Conservation (phyloP, 352 stramenopile genomes). For the Pythium chondricola region DNA sequence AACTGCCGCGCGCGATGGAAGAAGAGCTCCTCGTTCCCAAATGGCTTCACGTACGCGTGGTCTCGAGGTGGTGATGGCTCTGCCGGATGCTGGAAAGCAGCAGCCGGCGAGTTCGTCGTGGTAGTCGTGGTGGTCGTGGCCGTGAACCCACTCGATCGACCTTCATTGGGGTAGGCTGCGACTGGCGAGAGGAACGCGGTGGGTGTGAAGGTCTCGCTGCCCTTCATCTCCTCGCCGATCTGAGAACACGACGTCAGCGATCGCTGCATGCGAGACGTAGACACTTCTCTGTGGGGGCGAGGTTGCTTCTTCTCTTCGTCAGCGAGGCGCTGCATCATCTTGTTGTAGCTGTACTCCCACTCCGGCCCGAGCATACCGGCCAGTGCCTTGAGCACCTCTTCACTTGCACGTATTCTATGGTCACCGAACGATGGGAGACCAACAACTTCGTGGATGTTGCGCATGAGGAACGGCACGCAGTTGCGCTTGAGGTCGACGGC, state of each 20-base stretch:
- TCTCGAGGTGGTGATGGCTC: constrained; percentile 30
- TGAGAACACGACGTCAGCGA: constrained; percentile 8
- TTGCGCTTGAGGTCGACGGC: constrained; percentile 81
- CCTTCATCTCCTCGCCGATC: constrained; percentile 19
- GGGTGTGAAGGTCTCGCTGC: constrained; percentile 19
- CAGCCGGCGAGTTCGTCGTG: constrained; percentile 28
- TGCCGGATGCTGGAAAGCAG: constrained; percentile 23
- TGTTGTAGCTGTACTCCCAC: constrained; percentile 73
- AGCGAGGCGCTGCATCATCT: constrained; percentile 43
- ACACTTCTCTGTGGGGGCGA: no score
- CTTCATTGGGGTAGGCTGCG: constrained; percentile 27
- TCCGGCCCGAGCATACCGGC: constrained; percentile 67
- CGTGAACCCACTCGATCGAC: constrained; percentile 16
- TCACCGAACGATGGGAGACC: constrained; percentile 64
- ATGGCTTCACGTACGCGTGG: constrained; percentile 60
- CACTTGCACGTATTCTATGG: constrained; percentile 72
- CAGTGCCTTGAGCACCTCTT: constrained; percentile 81
- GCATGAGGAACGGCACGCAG: constrained; percentile 81
- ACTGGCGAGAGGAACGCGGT: constrained; percentile 47
- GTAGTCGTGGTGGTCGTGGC: constrained; percentile 14
- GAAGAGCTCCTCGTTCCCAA: constrained; percentile 52
- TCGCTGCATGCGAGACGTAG: no score
- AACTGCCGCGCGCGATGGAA: constrained; percentile 59
- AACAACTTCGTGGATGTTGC: constrained; percentile 82
- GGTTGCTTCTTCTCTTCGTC: constrained; percentile 32